A percentile compares a stretch with the other conserved stretches of the same genome.
Conservation (phyloP, 2,329 filamentous ascomycete genomes). For the Botrytis deweyae region DNA sequence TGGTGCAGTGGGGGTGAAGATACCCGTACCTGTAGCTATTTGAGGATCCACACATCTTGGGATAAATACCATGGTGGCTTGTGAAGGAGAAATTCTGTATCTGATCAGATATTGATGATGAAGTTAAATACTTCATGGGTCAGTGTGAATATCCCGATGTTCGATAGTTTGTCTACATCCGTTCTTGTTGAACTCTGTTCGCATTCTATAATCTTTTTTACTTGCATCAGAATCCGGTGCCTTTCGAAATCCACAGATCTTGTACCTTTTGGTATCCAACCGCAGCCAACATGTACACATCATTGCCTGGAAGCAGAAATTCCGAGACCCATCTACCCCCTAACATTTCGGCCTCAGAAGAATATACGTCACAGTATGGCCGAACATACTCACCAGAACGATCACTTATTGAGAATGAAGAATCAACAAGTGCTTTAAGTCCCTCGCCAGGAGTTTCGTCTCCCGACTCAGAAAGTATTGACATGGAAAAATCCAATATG, state of each 20-base stretch:
- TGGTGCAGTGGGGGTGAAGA: not conserved
- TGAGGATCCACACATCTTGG: not conserved
- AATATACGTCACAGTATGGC: not conserved
- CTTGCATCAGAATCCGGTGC: not conserved
- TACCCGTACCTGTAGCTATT: not conserved
- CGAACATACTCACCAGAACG: not conserved
- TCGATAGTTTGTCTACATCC: not conserved
- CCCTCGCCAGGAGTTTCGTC: not conserved
- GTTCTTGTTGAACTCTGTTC: too few species aligned
- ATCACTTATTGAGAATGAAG: not conserved
- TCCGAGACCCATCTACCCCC: not conserved
- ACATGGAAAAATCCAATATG: not conserved
- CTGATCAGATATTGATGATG: not conserved
- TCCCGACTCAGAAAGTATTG: not conserved
- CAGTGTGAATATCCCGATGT: not conserved
- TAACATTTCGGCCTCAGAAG: not conserved
- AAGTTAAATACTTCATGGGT: not conserved
- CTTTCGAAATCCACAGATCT: not conserved
- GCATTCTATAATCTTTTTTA: not conserved
- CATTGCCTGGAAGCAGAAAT: not conserved
- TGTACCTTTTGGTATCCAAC: not conserved
- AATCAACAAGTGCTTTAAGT: not conserved
- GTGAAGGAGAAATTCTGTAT: not conserved
- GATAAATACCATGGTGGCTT: not conserved
- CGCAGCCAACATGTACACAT: slow-evolving; percentile 2